Percentiles rank a stretch among this genome's conserved stretches.
phyloP scores from a whole-genome alignment of 2,329 filamentous ascomycete genomes.

The Herpotrichia juniperi region DNA sequence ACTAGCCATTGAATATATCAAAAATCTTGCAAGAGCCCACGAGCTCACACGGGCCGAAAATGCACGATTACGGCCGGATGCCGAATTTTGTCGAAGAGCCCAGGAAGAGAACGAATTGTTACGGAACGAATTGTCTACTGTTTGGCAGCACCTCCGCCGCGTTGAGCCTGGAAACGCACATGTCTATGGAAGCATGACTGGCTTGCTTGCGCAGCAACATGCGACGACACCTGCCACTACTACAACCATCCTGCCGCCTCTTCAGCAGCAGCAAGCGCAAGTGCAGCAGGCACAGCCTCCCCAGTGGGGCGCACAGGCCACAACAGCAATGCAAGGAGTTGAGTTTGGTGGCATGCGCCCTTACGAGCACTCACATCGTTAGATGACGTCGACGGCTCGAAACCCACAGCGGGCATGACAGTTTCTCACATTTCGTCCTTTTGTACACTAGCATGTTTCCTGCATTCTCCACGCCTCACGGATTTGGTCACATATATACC shows the following conservation, averaged over 20 bases:
- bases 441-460: conserved; percentile 27
- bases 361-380: conserved; percentile 45
- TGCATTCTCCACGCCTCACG: conserved; percentile 12
- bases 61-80: conserved; percentile 50
- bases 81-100: conserved; percentile 50
- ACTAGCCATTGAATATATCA: conserved; percentile 58
- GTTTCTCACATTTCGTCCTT: conserved; percentile 7
- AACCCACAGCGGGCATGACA: neutral
- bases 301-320: conserved; percentile 39
- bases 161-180: conserved; percentile 54
- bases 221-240: conserved; percentile 33
- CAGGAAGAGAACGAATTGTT: conserved; percentile 56
- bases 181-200: conserved; percentile 55
- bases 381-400: conserved; percentile 1
- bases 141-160: conserved; percentile 54
- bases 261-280: conserved; percentile 41
- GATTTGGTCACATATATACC: conserved; percentile 17
- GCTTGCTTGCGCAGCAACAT: conserved; percentile 49
- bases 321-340: conserved; percentile 56
- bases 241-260: conserved; percentile 43
- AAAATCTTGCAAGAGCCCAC: conserved; percentile 45
- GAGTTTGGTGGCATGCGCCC: conserved; percentile 50
- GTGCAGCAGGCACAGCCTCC: conserved; percentile 36
- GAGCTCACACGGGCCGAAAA: conserved; percentile 48
- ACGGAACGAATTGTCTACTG: conserved; percentile 53